Percentiles rank a stretch among this genome's conserved stretches.
These are phyloP conservation scores for Calocybe gambosa DNA, from an alignment of 1,284 basidiomycete species.

Conservation along the genomic window DNA sequence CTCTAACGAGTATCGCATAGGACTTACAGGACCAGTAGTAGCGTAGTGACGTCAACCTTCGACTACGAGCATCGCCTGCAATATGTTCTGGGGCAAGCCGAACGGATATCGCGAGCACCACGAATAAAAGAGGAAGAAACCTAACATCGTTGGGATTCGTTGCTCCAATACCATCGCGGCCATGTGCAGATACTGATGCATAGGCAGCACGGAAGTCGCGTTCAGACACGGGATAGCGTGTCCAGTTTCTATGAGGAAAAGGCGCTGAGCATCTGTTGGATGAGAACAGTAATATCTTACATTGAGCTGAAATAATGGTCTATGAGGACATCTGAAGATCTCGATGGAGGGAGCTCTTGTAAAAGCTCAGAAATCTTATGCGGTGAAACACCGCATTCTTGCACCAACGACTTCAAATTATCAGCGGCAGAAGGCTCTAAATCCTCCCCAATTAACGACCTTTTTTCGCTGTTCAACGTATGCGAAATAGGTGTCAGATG, in stretches of 20 bases:
- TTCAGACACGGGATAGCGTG: conserved; percentile 90
- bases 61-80: conserved; percentile 68
- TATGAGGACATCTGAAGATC: conserved; percentile 67
- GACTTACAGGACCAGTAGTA: conserved; percentile 92
- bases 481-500: conserved; percentile 8
- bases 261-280: conserved; percentile 4
- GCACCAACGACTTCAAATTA: conserved; percentile 75
- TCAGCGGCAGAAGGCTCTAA: conserved; percentile 69
- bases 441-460: conserved; percentile 39
- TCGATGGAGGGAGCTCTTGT: conserved; percentile 77
- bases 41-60: conserved; percentile 74
- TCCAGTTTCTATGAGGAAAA: conserved; percentile 71
- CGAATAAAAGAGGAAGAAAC: conserved; percentile 87
- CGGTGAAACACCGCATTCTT: conserved; percentile 85
- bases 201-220: conserved; percentile 80
- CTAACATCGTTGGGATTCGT: conserved; percentile 78
- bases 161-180: conserved; percentile 51
- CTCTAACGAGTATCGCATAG: conserved; percentile 9
- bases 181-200: conserved; percentile 71
- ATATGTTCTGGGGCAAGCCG: conserved; percentile 81
- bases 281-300: conserved; percentile 35
- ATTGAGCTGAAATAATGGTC: conserved; percentile 74
- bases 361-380: conserved; percentile 87
- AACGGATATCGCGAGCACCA: conserved; percentile 87
- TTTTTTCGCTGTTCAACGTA: conserved; percentile 12